Base-by-base conservation (phyloP, 495 filamentous ascomycete genomes). In the Evansstolkia leycettana region DNA sequence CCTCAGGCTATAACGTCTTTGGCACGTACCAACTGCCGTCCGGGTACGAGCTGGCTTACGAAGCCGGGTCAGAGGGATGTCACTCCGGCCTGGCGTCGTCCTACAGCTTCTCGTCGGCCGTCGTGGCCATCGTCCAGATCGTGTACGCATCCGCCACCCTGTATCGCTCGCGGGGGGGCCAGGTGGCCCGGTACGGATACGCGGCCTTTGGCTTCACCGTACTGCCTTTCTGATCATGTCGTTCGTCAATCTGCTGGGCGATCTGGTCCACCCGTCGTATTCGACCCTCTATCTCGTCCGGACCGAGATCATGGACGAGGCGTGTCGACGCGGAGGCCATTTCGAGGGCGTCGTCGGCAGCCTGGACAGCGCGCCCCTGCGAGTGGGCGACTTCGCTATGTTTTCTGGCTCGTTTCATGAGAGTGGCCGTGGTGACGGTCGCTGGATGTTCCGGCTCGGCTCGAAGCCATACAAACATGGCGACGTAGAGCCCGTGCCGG, bases 211-310 rank as follows among this genome's bases (percentile, higher is more conserved):
- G 52, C 5, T 40, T 69, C 3, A 67, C 66, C 1, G 57, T 67
- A 0, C 29, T 55, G 1, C 68, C 75, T 0, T 84, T 51, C 73
- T 78, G 26, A 55, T 82, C 26, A 69, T 84, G 37, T 81, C 78
- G 4, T 73, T 82, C 38, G 64, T 75, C 17, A 83, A 83, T 51
- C 67, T 70, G 7, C 66, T 65, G n/a, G 63, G 54, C 4, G 53
- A 51, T 19, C 33, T 64, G 13, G 31, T 55, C 14, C 51, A 47
- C 15, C 51, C 59, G 1, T 47, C 56, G 12, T 68, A 69, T 39
- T 45, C 62, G 17, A 47, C 46, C 1, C 26, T 67, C 1, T 67
- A 54, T 40, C 50, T 69, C 17, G 47, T 69, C 14, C 46, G 50
- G 17, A 56, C 60, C 3, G 45, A 55, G 5, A 50, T 60, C 7